Evolutionary conservation across 495 filamentous ascomycete genomes (phyloP), one percentile per base, ranked within the genome.

Genomic region (Tricharina praecox): DNA sequence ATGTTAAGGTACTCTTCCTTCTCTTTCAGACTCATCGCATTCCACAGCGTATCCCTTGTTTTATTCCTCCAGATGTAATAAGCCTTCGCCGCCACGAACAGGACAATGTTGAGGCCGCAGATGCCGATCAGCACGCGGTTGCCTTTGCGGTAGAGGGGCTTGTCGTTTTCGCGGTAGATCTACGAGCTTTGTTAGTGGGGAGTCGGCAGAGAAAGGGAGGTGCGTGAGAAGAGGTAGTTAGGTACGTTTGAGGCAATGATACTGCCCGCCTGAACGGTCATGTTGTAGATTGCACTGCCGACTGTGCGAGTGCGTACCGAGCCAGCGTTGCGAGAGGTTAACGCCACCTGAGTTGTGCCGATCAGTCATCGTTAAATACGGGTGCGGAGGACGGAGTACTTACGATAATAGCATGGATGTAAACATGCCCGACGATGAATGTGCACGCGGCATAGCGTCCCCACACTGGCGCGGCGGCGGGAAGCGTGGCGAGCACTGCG

Each of bases 281-380:
- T 84, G 64, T 85, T 85, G 60, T 87, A 87, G 11, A 82, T 51
- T 0, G 70, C 70, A 0, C 72, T 70, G 2, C 70, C 70, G 15
- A 85, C 74, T 3, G 78, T 75, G 2, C 80, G 58, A 0, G 79
- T 81, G 1, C 78, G 63, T 10, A 83, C 79, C 0, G 73, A 72
- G n/a, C 78, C 78, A 3, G 76, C 70, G 57, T 82, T 80, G 23
- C 72, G 66, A 0, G 74, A 75, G 16, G 75, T 76, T 67, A 77
- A 76, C n/a, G n/a, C n/a, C n/a, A n/a, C n/a, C n/a, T n/a, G n/a
- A n/a, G n/a, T n/a, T n/a, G n/a, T n/a, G n/a, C n/a, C n/a, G n/a
- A n/a, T n/a, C n/a, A n/a, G n/a, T n/a, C n/a, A n/a, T n/a, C n/a
- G n/a, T n/a, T n/a, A n/a, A n/a, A n/a, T n/a, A n/a, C n/a, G n/a